Conservation (phyloP, 345 rosid species). For the Gossypium anomalum region DNA sequence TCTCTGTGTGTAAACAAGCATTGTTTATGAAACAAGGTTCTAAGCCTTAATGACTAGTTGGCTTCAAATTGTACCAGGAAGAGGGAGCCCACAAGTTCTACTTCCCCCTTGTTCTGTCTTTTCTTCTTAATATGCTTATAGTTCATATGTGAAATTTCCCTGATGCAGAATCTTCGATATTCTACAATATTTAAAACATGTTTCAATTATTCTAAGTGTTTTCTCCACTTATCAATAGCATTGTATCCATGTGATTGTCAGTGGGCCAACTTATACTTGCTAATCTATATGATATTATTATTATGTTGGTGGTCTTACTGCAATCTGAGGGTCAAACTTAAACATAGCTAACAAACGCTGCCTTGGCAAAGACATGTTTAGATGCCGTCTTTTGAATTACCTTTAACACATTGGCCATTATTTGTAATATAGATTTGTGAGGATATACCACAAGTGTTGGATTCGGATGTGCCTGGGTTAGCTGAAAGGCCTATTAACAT, state of each 20-base stretch:
- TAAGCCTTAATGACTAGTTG: neutral
- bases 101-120: neutral
- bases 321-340: neutral
- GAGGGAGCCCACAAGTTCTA: neutral
- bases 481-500: constrained; percentile 81
- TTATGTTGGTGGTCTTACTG: neutral
- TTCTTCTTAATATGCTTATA: neutral
- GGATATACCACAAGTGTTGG: constrained; percentile 86
- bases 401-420: constrained; percentile 2
- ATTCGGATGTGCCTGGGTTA: constrained; percentile 81
- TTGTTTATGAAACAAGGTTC: constrained; percentile 1
- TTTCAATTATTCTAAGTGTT: constrained; percentile 1
- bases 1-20: neutral
- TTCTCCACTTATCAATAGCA: neutral
- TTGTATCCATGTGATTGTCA: neutral
- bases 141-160: neutral
- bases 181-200: neutral
- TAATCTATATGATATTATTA: neutral
- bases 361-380: neutral
- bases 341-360: neutral
- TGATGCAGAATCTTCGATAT: constrained; percentile 2
- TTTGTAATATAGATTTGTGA: constrained; percentile 68
- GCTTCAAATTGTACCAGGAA: neutral
- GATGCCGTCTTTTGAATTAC: neutral
- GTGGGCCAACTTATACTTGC: neutral